Evolutionary conservation across 352 stramenopile species (phyloP), one percentile per base, ranked within the genome.

Genomic region (Phytophthora crassamura): DNA sequence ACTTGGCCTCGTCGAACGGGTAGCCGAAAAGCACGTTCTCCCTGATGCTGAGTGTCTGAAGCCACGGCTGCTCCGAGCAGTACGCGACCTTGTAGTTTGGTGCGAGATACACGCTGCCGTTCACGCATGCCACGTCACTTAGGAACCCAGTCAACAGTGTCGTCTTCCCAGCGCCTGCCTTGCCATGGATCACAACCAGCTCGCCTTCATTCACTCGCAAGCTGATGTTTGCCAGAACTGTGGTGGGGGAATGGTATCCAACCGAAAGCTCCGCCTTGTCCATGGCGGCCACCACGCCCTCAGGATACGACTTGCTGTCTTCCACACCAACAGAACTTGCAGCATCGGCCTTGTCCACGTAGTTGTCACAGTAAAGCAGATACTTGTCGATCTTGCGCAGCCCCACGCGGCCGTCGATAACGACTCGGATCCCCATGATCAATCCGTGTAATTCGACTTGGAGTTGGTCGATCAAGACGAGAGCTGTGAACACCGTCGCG

Each of bases 1-100:
- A 87, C 53, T 79, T 82, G 12, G 35, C 18, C 49, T 75, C 69
- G 46, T 84, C 56, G 35, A 74, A 92, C 5, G 52, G 54, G 20
- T 80, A 74, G 14, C 93, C 91, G 70, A 98, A 99, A 11, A 98
- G 69, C 50, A 99, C 95, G 70, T 99, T 99, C 33, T 98, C 89
- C 7, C 77, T 76, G 2, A 99, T 67, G 7, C 89, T 97, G 18
- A 90, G 92, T 68, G 98, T 98, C 68, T 98, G 85, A 34, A 99
- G 97, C 78, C 97, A 98, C 25, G 93, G 82, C 38, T 91, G 80
- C 62, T 98, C 89, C 10, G 89, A 73, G 50, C 80, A 94, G 70
- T 96, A 97, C 16, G 72, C 70, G n/a, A 84, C 41, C 28, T 69
- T 73, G 55, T 63, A 70, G 12, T 56, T 33, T 28, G 51, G 48